Conservation (phyloP, 2,329 filamentous ascomycete species). For the Pseudogymnoascus sp. region DNA sequence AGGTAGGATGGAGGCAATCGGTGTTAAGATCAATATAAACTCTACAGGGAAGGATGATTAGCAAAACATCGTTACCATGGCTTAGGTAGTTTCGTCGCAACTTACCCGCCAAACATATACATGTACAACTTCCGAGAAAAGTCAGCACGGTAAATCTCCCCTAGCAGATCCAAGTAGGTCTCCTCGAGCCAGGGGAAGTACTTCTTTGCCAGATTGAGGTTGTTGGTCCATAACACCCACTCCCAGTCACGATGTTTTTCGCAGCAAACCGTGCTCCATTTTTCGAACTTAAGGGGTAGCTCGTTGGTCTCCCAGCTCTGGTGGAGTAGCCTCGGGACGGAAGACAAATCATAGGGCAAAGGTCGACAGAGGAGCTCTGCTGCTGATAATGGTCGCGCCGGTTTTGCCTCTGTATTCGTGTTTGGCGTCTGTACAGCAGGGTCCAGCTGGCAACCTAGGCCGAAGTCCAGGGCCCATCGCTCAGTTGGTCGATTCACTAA, state of each 20-base stretch:
- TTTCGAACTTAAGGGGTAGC: slow-evolving; percentile 10
- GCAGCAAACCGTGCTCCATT: slow-evolving; percentile 32
- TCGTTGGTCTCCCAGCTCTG: background rate
- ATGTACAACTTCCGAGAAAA: slow-evolving; percentile 29
- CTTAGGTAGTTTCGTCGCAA: background rate
- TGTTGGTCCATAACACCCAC: slow-evolving; percentile 36
- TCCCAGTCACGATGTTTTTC: slow-evolving; percentile 31
- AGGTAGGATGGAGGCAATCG: slow-evolving; percentile 28
- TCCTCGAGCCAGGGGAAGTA: slow-evolving; percentile 31
- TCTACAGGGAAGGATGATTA: slow-evolving; percentile 12
- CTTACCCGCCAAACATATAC: slow-evolving; percentile 34
- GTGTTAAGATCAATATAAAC: slow-evolving; percentile 32
- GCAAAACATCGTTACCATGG: background rate
- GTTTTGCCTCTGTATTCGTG: background rate
- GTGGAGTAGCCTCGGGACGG: background rate
- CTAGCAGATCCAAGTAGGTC: slow-evolving; percentile 5
- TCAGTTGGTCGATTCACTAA: background rate
- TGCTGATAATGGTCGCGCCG: background rate
- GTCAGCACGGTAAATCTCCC: background rate
- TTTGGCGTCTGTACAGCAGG: background rate
- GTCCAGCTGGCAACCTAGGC: background rate
- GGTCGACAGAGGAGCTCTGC: background rate
- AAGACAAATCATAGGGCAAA: background rate
- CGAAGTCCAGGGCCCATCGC: background rate
- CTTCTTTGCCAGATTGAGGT: slow-evolving; percentile 29